A percentile compares a stretch with the other conserved stretches of the same genome.
These are phyloP conservation scores for Sequoiadendron giganteum DNA, from an alignment of 75 land plant genomes.

Conservation along the genomic window DNA sequence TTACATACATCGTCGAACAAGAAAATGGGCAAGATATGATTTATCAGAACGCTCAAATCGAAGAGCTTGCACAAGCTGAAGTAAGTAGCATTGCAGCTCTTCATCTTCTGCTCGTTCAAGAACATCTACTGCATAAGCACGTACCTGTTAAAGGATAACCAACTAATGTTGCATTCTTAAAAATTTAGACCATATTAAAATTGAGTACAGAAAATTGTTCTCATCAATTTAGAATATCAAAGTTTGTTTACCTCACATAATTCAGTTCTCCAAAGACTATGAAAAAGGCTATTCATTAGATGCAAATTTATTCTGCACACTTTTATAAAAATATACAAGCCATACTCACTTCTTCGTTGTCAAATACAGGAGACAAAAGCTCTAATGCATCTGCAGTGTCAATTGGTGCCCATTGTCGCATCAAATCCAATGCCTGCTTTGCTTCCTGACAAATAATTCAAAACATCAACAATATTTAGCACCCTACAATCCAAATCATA, in stretches of 20 bases:
- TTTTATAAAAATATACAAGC: background rate
- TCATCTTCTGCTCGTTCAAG: conserved; percentile 97
- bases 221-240: background rate
- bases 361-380: conserved; percentile 91
- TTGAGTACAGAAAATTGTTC: background rate
- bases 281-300: background rate
- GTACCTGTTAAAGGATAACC: conserved; percentile 52
- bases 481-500: background rate
- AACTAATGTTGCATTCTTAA: background rate
- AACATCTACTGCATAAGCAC: conserved; percentile 94
- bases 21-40: conserved; percentile 78
- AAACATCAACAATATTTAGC: background rate
- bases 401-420: conserved; percentile 83
- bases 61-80: conserved; percentile 97
- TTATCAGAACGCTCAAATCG: conserved; percentile 94
- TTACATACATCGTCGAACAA: conserved; percentile 67
- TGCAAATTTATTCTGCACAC: background rate
- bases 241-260: background rate
- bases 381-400: conserved; percentile 98
- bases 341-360: conserved; percentile 80
- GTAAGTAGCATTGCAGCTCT: conserved; percentile 91
- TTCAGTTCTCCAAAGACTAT: background rate
- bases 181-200: background rate
- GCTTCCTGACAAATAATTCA: conserved; percentile 62
- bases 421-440: conserved; percentile 86